Base-by-base conservation (phyloP, 169 alveolate genomes). In the Cytauxzoon felis region DNA sequence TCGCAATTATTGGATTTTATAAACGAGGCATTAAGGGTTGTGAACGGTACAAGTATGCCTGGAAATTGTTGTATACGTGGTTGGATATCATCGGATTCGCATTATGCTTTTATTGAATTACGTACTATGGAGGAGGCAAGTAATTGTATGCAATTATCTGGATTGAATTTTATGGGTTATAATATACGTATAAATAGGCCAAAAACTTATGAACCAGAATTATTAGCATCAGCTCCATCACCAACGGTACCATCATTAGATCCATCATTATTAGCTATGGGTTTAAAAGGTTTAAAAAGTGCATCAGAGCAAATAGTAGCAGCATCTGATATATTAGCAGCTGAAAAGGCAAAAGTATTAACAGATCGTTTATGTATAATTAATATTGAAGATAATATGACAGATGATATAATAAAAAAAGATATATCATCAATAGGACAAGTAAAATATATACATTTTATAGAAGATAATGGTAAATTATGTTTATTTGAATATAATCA, bases 41-140 rank as follows among this genome's bases (percentile, higher is more conserved):
- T 70, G 6, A 82, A 82, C n/a, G 91, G 90, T 13, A 71, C 87
- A 8, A 61, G 88, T 21, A 48, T 86, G 57, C 92, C 92, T n/a
- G 91, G 91, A 6, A 75, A 62, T 30, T 80, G 82, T 13, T 94
- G 93, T 9, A 81, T 92, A 8, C 82, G 89, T 66, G 96, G 97
- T 21, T 95, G 98, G 98, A 90, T 94, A 3, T 88, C 95, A 51
- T 79, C 95, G 7, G 98, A 95, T 71, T 94, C 97, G 2, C 95
- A 91, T 65, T 95, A 93, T 76, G 98, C 97, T 23, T 95, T 95
- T 86, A 92, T 94, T 11, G 99, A 95, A 70, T 92, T 94, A 66
- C 69, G 98, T 33, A 87, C 98, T 23, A 88, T 94, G 60, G 98
- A 94, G 80, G 98, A 94, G 62, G 98, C 99, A 5, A 78, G 88